A percentile compares a stretch with the other conserved stretches of the same genome.
Evolutionary conservation across 1,284 basidiomycete species (phyloP).

Genomic region (Apiotrichum veenhuisii): DNA sequence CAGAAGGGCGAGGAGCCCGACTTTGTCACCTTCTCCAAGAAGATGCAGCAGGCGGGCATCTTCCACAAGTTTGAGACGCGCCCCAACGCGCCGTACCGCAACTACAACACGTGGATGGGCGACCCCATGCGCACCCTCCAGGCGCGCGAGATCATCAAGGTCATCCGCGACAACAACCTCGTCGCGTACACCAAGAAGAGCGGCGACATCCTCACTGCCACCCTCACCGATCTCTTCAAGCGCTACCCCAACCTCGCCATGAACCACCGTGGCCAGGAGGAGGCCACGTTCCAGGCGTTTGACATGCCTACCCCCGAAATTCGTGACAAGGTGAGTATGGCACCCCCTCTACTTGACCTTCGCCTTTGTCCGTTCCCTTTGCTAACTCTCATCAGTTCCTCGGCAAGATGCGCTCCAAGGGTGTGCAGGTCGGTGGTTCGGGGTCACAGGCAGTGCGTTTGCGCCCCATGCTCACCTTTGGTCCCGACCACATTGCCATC

Average conservation of each 20-base stretch:
- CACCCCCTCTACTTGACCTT: no score
- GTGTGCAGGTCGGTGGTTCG: conserved; percentile 46
- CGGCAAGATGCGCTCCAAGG: conserved; percentile 48
- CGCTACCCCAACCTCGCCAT: conserved; percentile 31
- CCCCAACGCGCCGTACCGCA: conserved; percentile 53
- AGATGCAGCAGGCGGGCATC: conserved; percentile 54
- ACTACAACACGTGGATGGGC: conserved; percentile 50
- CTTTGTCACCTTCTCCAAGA: conserved; percentile 57
- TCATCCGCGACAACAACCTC: conserved; percentile 50
- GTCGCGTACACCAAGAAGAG: conserved; percentile 46
- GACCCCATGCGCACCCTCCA: conserved; percentile 56
- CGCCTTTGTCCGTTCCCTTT: no score
- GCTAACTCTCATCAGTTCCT: no score
- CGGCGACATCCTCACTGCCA: conserved; percentile 45
- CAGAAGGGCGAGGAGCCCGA: conserved; percentile 51
- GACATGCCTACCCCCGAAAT: conserved; percentile 47
- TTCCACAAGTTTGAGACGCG: conserved; percentile 55
- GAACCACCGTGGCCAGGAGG: conserved; percentile 52
- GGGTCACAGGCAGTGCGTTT: conserved; percentile 51
- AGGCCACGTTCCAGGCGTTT: conserved; percentile 56
- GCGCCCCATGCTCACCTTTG: conserved; percentile 55
- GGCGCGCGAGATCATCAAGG: conserved; percentile 53
- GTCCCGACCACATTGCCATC: conserved; percentile 50
- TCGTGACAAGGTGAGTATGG: conserved; percentile 52
- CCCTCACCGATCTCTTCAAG: conserved; percentile 38